Evolutionary conservation across 371 early-diverging fungal species (phyloP).

Genomic region (Rhizopus stolonifer): DNA sequence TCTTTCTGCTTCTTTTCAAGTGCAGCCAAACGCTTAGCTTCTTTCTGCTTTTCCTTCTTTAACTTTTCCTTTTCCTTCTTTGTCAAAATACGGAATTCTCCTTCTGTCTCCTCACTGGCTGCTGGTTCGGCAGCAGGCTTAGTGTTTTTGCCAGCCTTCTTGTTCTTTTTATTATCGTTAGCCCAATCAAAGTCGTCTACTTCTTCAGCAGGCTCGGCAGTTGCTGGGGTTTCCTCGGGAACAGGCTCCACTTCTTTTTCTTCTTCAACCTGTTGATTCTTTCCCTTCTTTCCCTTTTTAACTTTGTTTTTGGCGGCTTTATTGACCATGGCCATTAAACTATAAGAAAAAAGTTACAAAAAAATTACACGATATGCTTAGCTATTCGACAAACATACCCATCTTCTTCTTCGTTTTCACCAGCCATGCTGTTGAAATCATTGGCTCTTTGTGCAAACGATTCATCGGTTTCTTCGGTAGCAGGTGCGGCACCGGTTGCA

Average conservation of each 20-base stretch:
- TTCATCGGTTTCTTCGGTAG: slow-evolving; percentile 35
- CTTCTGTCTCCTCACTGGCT: slow-evolving; percentile 15
- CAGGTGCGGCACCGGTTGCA: slow-evolving; percentile 32
- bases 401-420: slow-evolving; percentile 39
- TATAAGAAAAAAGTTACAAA: slow-evolving; percentile 12
- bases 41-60: slow-evolving; percentile 54
- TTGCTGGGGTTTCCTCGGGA: slow-evolving; percentile 19
- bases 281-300: slow-evolving; percentile 51
- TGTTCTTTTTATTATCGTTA: slow-evolving; percentile 40
- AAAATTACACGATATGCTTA: not conserved
- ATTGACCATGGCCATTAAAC: slow-evolving; percentile 54
- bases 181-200: slow-evolving; percentile 38
- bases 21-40: slow-evolving; percentile 52
- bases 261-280: slow-evolving; percentile 22
- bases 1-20: slow-evolving; percentile 46
- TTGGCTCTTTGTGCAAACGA: slow-evolving; percentile 36
- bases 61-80: slow-evolving; percentile 52
- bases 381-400: slow-evolving; percentile 7
- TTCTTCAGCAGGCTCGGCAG: slow-evolving; percentile 16
- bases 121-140: slow-evolving; percentile 21
- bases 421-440: slow-evolving; percentile 28
- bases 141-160: slow-evolving; percentile 32
- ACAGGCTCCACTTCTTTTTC: slow-evolving; percentile 28
- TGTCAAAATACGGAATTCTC: slow-evolving; percentile 38
- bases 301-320: slow-evolving; percentile 51